Conservation (phyloP, 164 flowering plant genomes). For the Vitis cinerea region DNA sequence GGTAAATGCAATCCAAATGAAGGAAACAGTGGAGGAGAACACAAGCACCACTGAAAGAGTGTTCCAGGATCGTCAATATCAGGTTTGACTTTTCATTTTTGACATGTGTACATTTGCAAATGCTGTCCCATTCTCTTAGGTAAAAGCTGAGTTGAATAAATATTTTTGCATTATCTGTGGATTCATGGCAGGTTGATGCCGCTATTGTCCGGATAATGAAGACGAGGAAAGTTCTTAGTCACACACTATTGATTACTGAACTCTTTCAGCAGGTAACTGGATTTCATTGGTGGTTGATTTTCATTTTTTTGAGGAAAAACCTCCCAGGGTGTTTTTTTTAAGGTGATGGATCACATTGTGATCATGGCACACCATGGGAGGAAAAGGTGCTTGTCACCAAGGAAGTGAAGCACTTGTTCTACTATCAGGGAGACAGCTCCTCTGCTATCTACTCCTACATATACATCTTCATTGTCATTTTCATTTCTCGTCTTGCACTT, state of each 20-base stretch:
- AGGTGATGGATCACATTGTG: too few species aligned
- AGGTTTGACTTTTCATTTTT: conserved; percentile 40
- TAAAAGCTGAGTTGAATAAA: not conserved
- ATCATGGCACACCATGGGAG: too few species aligned
- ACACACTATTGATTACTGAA: conserved; percentile 95
- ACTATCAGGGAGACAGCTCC: too few species aligned
- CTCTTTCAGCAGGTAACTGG: conserved; percentile 91
- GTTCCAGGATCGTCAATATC: conserved; percentile 97
- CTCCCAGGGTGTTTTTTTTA: too few species aligned
- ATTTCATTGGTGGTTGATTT: not conserved
- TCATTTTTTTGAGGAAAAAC: not conserved
- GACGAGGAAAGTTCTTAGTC: conserved; percentile 96
- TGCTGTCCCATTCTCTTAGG: not conserved
- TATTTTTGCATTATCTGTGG: not conserved
- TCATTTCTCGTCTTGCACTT: too few species aligned
- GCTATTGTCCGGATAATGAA: conserved; percentile 99
- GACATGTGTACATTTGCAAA: not conserved
- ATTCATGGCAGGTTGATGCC: conserved; percentile 78
- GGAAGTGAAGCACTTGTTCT: too few species aligned
- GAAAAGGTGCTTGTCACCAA: too few species aligned
- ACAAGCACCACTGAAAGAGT: conserved; percentile 96
- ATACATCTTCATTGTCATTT: too few species aligned
- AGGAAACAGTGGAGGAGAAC: conserved; percentile 98
- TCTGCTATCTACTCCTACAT: too few species aligned
- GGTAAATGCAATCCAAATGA: conserved; percentile 99